Conservation (phyloP, 2,329 filamentous ascomycete genomes). For the Eurotiales sp. region DNA sequence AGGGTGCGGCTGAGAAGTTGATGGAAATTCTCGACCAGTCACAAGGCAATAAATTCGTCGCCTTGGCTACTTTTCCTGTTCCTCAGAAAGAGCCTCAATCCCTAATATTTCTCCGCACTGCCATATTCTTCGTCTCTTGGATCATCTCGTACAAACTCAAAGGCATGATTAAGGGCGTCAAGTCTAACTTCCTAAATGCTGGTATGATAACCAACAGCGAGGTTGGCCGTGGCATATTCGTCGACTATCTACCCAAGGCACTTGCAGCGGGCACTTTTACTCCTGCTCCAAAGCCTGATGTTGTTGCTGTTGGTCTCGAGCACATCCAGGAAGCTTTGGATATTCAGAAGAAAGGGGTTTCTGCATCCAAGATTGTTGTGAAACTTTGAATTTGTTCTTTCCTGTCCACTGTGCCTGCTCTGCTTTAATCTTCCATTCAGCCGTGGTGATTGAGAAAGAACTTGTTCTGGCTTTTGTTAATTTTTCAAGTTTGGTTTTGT, state of each 20-base stretch:
- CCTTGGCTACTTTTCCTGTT: conserved; percentile 6
- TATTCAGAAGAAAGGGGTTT: conserved; percentile 38
- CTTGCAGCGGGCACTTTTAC: conserved; percentile 35
- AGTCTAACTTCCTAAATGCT: conserved; percentile 7
- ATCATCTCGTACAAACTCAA: conserved; percentile 9
- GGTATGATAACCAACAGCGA: conserved; percentile 9
- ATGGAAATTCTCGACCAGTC: conserved; percentile 7
- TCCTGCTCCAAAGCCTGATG: conserved; percentile 36
- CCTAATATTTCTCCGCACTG: conserved; percentile 3
- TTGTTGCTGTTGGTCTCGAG: conserved; percentile 42
- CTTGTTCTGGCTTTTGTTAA: too few species aligned
- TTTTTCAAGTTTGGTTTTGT: too few species aligned
- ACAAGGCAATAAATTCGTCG: conserved; percentile 11
- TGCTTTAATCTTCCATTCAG: too few species aligned
- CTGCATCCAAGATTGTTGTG: conserved; percentile 44
- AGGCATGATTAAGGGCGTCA: conserved; percentile 9
- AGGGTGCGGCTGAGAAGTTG: conserved; percentile 7
- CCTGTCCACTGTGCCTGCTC: too few species aligned
- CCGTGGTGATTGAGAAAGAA: too few species aligned
- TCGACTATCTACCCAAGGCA: conserved; percentile 38
- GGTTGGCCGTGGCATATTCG: conserved; percentile 19
- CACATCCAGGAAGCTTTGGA: conserved; percentile 42
- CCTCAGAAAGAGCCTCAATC: conserved; percentile 6
- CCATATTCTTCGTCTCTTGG: conserved; percentile 8
- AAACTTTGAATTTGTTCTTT: conserved; percentile 13